Percentiles rank a stretch among this genome's conserved stretches.
These are phyloP conservation scores for Miscanthus sacchariflorus DNA, from an alignment of 202 grass and related monocot genomes.

Conservation along the genomic window DNA sequence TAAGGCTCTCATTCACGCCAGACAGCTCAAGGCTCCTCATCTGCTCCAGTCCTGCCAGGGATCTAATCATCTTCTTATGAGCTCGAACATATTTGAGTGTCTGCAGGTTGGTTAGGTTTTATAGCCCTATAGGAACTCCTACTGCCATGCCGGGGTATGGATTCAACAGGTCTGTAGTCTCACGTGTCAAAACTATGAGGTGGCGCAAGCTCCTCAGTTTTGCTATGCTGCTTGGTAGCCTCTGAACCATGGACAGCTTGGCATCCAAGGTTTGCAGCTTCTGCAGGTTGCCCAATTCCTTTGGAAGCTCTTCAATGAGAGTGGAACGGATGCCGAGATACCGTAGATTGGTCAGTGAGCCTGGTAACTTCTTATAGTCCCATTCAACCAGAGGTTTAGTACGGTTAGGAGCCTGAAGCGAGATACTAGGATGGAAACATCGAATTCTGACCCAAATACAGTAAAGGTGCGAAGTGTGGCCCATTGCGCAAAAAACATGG, in stretches of 20 bases:
- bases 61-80: background rate
- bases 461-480: background rate
- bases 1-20: background rate
- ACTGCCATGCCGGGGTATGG: background rate
- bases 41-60: background rate
- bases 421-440: constrained; percentile 7
- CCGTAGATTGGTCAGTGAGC: constrained; percentile 10
- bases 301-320: constrained; percentile 31
- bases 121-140: background rate
- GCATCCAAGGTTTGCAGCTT: constrained; percentile 52
- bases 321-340: constrained; percentile 45
- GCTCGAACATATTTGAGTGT: constrained; percentile 33
- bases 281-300: constrained; percentile 14
- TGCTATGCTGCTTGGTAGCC: constrained; percentile 17
- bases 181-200: background rate
- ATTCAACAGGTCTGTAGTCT: accelerated
- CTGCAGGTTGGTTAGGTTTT: constrained; percentile 19
- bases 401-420: background rate
- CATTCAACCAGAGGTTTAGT: constrained; percentile 33
- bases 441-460: background rate
- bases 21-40: constrained; percentile 26
- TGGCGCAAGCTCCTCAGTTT: constrained; percentile 48
- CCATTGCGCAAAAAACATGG: background rate
- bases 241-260: constrained; percentile 16
- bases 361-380: background rate